Percentiles rank a stretch among this genome's conserved stretches.
Conservation (phyloP, 805 yeast genomes). For the Naumovozyma castellii region DNA sequence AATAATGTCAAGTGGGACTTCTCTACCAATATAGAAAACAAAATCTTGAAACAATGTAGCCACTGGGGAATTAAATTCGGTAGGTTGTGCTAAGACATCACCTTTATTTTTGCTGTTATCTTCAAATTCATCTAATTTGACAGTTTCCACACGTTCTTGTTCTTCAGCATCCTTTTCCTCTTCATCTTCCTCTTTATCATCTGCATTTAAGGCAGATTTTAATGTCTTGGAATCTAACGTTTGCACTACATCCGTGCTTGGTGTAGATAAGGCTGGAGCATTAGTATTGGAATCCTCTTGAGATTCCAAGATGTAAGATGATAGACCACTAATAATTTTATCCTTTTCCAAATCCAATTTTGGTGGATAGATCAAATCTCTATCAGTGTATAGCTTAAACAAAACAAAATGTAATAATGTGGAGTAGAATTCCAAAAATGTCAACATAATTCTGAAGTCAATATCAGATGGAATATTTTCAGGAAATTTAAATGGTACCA, state of each 20-base stretch:
- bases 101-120: slow-evolving; percentile 52
- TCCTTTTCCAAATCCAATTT: slow-evolving; percentile 59
- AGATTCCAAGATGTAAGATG: slow-evolving; percentile 67
- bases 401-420: slow-evolving; percentile 83
- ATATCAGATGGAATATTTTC: slow-evolving; percentile 89
- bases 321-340: slow-evolving; percentile 84
- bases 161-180: slow-evolving; percentile 32
- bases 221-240: slow-evolving; percentile 37
- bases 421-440: slow-evolving; percentile 91
- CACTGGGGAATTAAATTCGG: slow-evolving; percentile 46
- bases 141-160: slow-evolving; percentile 35
- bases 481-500: slow-evolving; percentile 94
- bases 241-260: slow-evolving; percentile 23
- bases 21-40: slow-evolving; percentile 85
- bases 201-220: slow-evolving; percentile 42
- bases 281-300: slow-evolving; percentile 30
- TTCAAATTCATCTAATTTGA: slow-evolving; percentile 62
- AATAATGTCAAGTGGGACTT: slow-evolving; percentile 83
- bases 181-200: slow-evolving; percentile 31
- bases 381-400: slow-evolving; percentile 75
- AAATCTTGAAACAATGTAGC: slow-evolving; percentile 62
- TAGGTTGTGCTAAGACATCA: slow-evolving; percentile 68
- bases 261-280: slow-evolving; percentile 26
- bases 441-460: slow-evolving; percentile 93
- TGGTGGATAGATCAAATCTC: slow-evolving; percentile 87